phyloP scores from a whole-genome alignment of 129 eudicot species.

The Flaveria sonorensis region DNA sequence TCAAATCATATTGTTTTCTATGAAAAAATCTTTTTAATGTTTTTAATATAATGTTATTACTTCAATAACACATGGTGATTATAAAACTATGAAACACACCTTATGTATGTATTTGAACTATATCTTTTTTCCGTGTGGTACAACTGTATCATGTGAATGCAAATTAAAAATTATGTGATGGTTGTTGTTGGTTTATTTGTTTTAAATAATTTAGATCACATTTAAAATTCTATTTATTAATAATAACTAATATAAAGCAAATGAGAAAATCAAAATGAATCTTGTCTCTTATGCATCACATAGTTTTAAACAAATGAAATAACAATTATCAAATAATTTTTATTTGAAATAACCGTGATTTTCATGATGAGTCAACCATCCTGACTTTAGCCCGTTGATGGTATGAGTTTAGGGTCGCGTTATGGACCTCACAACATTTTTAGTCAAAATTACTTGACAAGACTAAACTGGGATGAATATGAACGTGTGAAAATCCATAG shows the following conservation, averaged over 20 bases:
- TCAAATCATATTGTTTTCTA: background rate
- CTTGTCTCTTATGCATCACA: background rate
- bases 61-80: no score
- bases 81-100: background rate
- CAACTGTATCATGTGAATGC: constrained; percentile 18
- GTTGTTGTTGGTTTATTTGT: background rate
- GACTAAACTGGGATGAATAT: no score
- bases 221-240: background rate
- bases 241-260: background rate
- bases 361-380: background rate
- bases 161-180: background rate
- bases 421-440: no score
- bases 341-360: background rate
- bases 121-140: constrained; percentile 6
- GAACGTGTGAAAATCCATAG: no score
- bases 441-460: no score
- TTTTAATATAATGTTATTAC: no score
- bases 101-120: background rate
- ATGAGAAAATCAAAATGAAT: background rate
- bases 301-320: background rate
- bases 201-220: background rate
- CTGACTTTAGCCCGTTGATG: no score
- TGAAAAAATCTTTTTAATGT: no score
- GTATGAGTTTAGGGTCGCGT: no score
- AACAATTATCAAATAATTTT: background rate